Conservation (phyloP, 495 filamentous ascomycete species). For the Penicillium bovifimosum region DNA sequence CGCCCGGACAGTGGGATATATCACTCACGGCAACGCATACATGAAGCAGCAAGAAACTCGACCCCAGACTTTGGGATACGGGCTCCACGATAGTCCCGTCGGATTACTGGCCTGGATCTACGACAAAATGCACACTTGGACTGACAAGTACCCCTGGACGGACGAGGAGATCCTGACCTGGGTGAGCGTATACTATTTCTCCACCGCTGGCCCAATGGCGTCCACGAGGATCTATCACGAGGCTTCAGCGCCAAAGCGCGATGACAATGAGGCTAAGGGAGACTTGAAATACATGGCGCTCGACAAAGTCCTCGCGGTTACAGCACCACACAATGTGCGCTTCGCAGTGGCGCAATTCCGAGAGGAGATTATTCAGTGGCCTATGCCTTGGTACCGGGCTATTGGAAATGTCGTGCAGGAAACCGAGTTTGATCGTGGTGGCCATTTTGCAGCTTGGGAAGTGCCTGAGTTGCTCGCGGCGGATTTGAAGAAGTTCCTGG, state of each 20-base stretch:
- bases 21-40: conserved; percentile 39
- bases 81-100: conserved; percentile 46
- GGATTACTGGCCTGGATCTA: conserved; percentile 52
- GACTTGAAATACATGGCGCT: conserved; percentile 14
- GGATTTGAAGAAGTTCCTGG: conserved; percentile 41
- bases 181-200: conserved; percentile 50
- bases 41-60: conserved; percentile 40
- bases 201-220: conserved; percentile 45
- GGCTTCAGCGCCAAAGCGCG: conserved; percentile 21
- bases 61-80: conserved; percentile 48
- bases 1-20: conserved; percentile 29
- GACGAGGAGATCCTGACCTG: conserved; percentile 52
- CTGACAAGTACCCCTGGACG: conserved; percentile 47
- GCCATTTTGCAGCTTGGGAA: conserved; percentile 52
- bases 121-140: conserved; percentile 49
- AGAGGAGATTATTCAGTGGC: conserved; percentile 39
- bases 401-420: conserved; percentile 40
- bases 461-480: conserved; percentile 37
- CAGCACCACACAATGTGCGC: conserved; percentile 26
- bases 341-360: conserved; percentile 42
- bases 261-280: conserved; percentile 7
- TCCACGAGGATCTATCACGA: conserved; percentile 49
- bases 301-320: conserved; percentile 8
- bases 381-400: conserved; percentile 34
- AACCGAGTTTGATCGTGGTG: conserved; percentile 38